Conservation (phyloP, 192 early-diverging fungal species). For the Entomortierella parvispora region DNA sequence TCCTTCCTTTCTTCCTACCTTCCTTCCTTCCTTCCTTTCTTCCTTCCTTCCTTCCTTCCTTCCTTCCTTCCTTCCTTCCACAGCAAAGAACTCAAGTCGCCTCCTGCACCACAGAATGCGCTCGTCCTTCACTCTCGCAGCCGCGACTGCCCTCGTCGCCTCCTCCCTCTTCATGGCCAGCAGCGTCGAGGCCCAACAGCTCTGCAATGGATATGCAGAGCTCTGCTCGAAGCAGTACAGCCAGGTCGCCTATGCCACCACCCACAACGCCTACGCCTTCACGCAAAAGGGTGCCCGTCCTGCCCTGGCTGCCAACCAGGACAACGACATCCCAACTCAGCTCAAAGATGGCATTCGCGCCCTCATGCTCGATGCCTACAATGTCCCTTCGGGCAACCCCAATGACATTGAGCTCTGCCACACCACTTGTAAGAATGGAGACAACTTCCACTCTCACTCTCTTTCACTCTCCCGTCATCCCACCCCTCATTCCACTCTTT, state of each 20-base stretch:
- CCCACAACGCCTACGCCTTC: constrained; percentile 79
- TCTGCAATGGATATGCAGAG: constrained; percentile 75
- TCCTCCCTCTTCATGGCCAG: constrained; percentile 1
- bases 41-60: background rate
- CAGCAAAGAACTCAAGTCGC: background rate
- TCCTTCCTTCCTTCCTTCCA: background rate
- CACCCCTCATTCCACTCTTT: too few species aligned
- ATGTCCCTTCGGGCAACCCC: constrained; percentile 22
- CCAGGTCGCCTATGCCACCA: constrained; percentile 70
- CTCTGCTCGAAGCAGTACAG: constrained; percentile 73
- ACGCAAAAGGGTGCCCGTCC: constrained; percentile 48
- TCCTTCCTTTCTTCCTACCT: background rate
- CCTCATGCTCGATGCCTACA: constrained; percentile 74
- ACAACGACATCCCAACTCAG: constrained; percentile 69
- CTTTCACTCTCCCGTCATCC: too few species aligned
- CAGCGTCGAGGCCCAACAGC: constrained; percentile 10
- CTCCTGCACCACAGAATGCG: constrained; percentile 17
- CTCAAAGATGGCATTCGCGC: constrained; percentile 78
- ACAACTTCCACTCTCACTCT: background rate
- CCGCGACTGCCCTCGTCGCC: constrained; percentile 11
- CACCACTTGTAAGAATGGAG: constrained; percentile 57
- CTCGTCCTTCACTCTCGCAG: constrained; percentile 24
- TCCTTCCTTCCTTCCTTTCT: background rate
- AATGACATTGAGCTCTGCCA: constrained; percentile 72
- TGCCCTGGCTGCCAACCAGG: constrained; percentile 73